Percentiles rank a stretch among this genome's conserved stretches.
Conservation (phyloP, 2,329 filamentous ascomycete genomes). For the Aspergillus niger region DNA sequence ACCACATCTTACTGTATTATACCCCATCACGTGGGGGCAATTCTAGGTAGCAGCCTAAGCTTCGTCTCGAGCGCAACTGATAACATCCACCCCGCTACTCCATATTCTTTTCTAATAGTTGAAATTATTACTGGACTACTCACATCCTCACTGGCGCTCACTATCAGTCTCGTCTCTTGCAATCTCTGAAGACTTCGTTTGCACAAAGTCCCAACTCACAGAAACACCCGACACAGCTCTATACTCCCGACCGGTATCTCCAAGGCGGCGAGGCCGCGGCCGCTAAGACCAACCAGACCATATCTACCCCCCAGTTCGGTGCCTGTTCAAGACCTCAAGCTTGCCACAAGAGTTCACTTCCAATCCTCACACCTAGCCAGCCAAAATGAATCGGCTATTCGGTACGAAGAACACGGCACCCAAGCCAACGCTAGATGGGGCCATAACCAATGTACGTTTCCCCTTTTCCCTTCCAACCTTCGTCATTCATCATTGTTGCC, state of each 20-base stretch:
- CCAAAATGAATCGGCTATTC: constrained; percentile 90
- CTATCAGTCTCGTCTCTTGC: background rate
- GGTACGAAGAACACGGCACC: constrained; percentile 82
- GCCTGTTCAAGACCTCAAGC: background rate
- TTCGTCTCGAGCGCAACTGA: background rate
- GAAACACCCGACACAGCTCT: background rate
- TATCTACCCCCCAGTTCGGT: background rate
- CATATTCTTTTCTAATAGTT: background rate
- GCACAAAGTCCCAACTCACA: background rate
- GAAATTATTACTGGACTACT: background rate
- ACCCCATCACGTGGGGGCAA: background rate
- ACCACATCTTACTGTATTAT: background rate
- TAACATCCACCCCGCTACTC: background rate
- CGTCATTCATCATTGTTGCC: constrained; percentile 14
- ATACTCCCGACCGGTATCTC: background rate
- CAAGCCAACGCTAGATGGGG: constrained; percentile 82
- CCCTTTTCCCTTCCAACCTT: constrained; percentile 13
- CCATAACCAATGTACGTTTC: constrained; percentile 72
- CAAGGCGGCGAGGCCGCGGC: constrained; percentile 3
- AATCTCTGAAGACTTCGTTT: background rate
- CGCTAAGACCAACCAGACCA: background rate
- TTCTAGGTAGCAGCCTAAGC: background rate
- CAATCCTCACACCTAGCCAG: constrained; percentile 5
- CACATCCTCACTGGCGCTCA: background rate
- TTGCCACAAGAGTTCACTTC: background rate